These are phyloP conservation scores for Candida ficus DNA, from an alignment of 805 yeast species.

Conservation along the genomic window DNA sequence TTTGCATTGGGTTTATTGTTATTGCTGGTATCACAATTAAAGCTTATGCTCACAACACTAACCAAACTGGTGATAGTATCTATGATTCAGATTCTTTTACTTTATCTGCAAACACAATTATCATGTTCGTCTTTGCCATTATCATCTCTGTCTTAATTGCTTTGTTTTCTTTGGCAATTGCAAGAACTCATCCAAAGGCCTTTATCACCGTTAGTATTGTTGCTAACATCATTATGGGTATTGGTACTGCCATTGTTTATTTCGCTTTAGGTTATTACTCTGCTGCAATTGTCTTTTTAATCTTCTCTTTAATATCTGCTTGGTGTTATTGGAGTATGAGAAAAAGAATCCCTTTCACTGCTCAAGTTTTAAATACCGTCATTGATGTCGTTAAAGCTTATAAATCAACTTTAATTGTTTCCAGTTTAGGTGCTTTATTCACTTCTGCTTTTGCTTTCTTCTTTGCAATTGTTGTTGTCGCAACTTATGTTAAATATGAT, in stretches of 20 bases:
- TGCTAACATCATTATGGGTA: conserved; percentile 58
- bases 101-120: conserved; percentile 67
- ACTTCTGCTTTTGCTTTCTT: conserved; percentile 61
- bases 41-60: conserved; percentile 53
- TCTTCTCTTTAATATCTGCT: conserved; percentile 60
- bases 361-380: conserved; percentile 62
- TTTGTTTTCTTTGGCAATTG: conserved; percentile 47
- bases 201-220: conserved; percentile 69
- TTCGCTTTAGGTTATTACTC: conserved; percentile 66
- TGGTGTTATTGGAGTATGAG: conserved; percentile 72
- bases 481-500: conserved; percentile 73
- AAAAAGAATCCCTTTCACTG: conserved; percentile 66
- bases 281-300: conserved; percentile 71
- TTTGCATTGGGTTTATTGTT: conserved; percentile 61
- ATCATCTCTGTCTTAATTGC: conserved; percentile 58
- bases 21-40: conserved; percentile 64
- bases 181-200: conserved; percentile 57
- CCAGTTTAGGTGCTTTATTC: conserved; percentile 54
- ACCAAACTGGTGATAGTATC: conserved; percentile 57
- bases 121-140: conserved; percentile 62
- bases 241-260: conserved; percentile 75
- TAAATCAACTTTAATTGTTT: conserved; percentile 63
- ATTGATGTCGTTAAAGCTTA: conserved; percentile 70
- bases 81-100: conserved; percentile 53
- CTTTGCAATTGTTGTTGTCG: conserved; percentile 63